Conservation (phyloP, 345 rosid genomes). For the Erysimum cheiranthoides region DNA sequence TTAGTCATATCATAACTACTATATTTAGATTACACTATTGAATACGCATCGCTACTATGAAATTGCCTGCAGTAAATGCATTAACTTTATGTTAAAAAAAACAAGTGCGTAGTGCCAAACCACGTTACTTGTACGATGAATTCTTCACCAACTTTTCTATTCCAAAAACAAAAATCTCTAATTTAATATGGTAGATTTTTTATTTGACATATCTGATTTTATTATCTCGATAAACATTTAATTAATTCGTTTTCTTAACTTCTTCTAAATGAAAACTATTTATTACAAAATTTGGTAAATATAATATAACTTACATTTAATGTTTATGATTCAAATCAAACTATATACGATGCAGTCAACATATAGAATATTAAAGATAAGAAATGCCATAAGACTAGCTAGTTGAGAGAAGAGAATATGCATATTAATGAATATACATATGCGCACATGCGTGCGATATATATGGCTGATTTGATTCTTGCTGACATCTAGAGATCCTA, state of each 20-base stretch:
- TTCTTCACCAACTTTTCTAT: conserved; percentile 29
- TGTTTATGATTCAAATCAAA: conserved; percentile 21
- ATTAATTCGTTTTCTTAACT: not conserved
- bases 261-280: not conserved
- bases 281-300: conserved; percentile 1
- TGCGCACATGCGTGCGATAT: conserved; percentile 45
- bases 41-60: not conserved
- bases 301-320: not conserved
- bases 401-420: conserved; percentile 23
- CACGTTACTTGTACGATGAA: conserved; percentile 27
- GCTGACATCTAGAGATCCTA: conserved; percentile 35
- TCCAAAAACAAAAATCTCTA: not conserved
- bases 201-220: not conserved
- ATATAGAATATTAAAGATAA: conserved; percentile 23
- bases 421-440: conserved; percentile 41
- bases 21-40: conserved; percentile 4
- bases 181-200: not conserved
- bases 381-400: conserved; percentile 11
- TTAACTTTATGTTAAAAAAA: not conserved
- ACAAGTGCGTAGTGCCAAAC: conserved; percentile 29
- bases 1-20: conserved; percentile 6
- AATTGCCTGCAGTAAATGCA: conserved; percentile 5
- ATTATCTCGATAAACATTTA: not conserved
- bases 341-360: conserved; percentile 17
- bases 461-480: conserved; percentile 36